These are phyloP conservation scores for Fraxinus paxiana DNA, from an alignment of 305 asterid species.

Conservation along the genomic window DNA sequence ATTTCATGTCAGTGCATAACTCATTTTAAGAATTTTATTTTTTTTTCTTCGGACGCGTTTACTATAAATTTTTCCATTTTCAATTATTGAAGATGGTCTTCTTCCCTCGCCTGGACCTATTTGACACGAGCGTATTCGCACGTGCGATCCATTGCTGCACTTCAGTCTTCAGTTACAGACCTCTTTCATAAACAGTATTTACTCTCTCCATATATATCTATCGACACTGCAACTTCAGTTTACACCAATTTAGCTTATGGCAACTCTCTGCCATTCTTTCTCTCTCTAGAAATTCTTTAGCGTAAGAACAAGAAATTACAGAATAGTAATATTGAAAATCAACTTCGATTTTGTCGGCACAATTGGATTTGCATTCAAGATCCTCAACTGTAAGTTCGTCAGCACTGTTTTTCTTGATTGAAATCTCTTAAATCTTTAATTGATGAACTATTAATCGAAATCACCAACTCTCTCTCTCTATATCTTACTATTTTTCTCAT, in stretches of 20 bases:
- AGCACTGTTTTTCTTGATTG: not conserved
- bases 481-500: not conserved
- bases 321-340: not conserved
- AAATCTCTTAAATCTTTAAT: not conserved
- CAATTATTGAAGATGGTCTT: not conserved
- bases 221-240: not conserved
- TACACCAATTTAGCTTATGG: not conserved
- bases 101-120: not conserved
- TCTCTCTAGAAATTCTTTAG: not conserved
- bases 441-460: not conserved
- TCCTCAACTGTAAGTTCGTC: slow-evolving; percentile 3
- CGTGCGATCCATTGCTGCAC: not conserved
- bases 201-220: not conserved
- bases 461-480: not conserved
- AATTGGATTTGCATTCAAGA: not conserved
- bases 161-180: not conserved
- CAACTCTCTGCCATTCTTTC: not conserved
- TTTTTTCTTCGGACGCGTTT: not conserved
- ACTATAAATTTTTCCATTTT: not conserved
- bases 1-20: not conserved
- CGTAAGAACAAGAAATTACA: not conserved
- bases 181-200: not conserved
- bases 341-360: slow-evolving; percentile 4
- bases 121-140: not conserved
- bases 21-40: not conserved